A percentile compares a stretch with the other conserved stretches of the same genome.
These are phyloP conservation scores for Trichoderma afroharzianum DNA, from an alignment of 2,329 filamentous ascomycete genomes.

Conservation along the genomic window DNA sequence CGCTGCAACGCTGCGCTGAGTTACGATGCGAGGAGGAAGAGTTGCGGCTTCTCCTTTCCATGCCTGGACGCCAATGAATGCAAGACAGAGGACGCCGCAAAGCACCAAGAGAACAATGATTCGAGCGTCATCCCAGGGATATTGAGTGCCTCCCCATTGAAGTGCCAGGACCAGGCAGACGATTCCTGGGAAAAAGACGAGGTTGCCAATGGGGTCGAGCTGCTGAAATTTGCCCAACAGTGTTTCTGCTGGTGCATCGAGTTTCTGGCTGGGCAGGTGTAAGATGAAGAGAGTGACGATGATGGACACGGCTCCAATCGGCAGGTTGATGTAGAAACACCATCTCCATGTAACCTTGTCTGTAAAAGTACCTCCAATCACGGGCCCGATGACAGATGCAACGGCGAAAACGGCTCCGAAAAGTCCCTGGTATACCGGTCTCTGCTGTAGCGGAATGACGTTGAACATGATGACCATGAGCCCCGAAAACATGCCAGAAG, in stretches of 20 bases:
- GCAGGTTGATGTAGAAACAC: slow-evolving; percentile 19
- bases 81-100: slow-evolving; percentile 28
- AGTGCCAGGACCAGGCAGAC: slow-evolving; percentile 30
- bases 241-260: not conserved
- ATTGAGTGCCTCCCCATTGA: slow-evolving; percentile 40
- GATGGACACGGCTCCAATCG: not conserved
- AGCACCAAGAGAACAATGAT: slow-evolving; percentile 38
- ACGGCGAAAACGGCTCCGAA: slow-evolving; percentile 36
- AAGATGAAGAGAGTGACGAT: not conserved
- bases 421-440: slow-evolving; percentile 22
- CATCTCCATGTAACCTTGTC: slow-evolving; percentile 27
- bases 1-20: slow-evolving; percentile 26
- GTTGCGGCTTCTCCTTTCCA: slow-evolving; percentile 36
- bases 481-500: slow-evolving; percentile 36
- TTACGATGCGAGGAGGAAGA: slow-evolving; percentile 38
- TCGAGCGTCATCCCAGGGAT: slow-evolving; percentile 22
- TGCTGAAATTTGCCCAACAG: slow-evolving; percentile 28
- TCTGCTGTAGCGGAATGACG: not conserved
- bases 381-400: slow-evolving; percentile 29
- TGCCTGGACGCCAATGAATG: slow-evolving; percentile 34
- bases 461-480: slow-evolving; percentile 10
- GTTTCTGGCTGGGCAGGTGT: slow-evolving; percentile 27
- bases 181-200: not conserved
- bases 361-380: slow-evolving; percentile 29
- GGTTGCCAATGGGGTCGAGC: slow-evolving; percentile 22